phyloP scores from a whole-genome alignment of 108 stramenopile species.

The Tribonema minus region DNA sequence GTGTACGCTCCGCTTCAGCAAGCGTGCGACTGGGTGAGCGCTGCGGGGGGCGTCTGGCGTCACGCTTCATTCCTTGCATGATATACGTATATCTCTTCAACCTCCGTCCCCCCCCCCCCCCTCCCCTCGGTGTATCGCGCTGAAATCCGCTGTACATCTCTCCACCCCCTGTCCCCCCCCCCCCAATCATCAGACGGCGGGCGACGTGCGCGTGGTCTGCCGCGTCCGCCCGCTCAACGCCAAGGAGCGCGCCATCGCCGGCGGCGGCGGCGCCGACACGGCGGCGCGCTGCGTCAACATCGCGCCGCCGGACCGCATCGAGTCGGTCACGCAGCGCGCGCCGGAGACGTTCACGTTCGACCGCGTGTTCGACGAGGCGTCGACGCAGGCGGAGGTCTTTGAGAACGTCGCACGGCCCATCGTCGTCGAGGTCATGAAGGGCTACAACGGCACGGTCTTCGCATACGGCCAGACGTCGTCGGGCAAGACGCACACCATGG shows the following conservation, averaged over 20 bases:
- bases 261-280: too few species aligned
- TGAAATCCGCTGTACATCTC: too few species aligned
- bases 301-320: constrained; percentile 8
- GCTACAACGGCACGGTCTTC: constrained; percentile 55
- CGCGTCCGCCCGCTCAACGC: constrained; percentile 39
- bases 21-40: too few species aligned
- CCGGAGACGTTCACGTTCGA: constrained; percentile 36
- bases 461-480: constrained; percentile 39
- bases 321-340: neutral
- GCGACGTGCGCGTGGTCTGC: constrained; percentile 34
- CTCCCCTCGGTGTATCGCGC: too few species aligned
- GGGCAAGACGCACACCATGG: constrained; percentile 48
- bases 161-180: too few species aligned
- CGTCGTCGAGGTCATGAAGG: constrained; percentile 46
- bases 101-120: too few species aligned
- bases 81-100: too few species aligned
- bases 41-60: neutral
- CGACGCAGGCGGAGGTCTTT: constrained; percentile 52
- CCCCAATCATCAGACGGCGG: neutral
- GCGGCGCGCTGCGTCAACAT: constrained; percentile 5
- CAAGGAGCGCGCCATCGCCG: constrained; percentile 28
- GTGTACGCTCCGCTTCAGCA: too few species aligned
- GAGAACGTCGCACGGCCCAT: constrained; percentile 55
- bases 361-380: constrained; percentile 30
- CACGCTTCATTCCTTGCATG: too few species aligned